Percentiles rank a stretch among this genome's conserved stretches.
phyloP scores from a whole-genome alignment of 1,284 basidiomycete species.

The Cutaneotrichosporon mucoides region DNA sequence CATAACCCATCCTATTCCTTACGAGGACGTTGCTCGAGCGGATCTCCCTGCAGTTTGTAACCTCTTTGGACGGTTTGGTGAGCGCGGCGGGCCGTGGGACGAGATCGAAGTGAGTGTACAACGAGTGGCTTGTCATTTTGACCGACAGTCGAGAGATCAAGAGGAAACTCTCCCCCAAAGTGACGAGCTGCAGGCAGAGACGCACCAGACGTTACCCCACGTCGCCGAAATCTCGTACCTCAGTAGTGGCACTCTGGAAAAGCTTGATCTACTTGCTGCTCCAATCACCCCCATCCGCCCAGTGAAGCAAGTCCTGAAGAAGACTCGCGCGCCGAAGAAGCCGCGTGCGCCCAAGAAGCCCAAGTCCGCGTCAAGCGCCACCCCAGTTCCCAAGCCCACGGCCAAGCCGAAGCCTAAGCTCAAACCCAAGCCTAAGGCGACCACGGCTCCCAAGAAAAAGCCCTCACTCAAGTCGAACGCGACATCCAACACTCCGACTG shows the following conservation, averaged over 20 bases:
- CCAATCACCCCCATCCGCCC: no score
- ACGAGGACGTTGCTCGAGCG: background rate
- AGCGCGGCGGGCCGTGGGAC: background rate
- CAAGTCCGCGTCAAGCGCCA: background rate
- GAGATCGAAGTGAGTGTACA: background rate
- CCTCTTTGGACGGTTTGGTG: background rate
- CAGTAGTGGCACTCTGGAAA: no score
- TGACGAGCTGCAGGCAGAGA: no score
- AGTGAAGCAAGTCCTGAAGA: background rate
- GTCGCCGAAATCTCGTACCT: no score
- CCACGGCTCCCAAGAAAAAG: background rate
- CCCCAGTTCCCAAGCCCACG: background rate
- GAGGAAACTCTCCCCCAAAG: no score
- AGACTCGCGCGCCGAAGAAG: background rate
- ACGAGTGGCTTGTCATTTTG: no score
- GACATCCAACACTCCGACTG: background rate
- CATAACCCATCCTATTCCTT: background rate
- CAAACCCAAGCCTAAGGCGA: background rate
- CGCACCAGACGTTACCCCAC: no score
- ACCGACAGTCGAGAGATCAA: no score
- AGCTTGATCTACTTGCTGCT: no score
- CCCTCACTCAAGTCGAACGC: background rate
- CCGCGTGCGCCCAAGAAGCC: background rate
- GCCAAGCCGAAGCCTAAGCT: constrained; percentile 1
- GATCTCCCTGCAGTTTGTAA: background rate